phyloP scores from a whole-genome alignment of 306 rosid genomes.

The Citrullus colocynthis region DNA sequence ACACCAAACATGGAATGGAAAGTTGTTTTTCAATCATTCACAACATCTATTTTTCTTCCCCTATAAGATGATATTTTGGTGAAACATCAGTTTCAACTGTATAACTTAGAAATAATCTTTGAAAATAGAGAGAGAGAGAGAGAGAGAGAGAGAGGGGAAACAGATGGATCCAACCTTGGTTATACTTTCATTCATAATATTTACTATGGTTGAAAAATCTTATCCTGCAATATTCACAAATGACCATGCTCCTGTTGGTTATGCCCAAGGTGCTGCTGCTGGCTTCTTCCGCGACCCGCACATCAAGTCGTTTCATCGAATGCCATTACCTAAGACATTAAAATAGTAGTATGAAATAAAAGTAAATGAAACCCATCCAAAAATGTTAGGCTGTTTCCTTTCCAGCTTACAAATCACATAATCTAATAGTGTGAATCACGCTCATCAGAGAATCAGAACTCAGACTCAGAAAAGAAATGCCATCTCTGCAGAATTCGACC shows the following conservation, averaged over 20 bases:
- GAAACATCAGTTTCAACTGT: conserved; percentile 4
- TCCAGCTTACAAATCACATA: not conserved
- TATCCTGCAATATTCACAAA: conserved; percentile 11
- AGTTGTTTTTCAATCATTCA: conserved; percentile 6
- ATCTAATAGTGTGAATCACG: not conserved
- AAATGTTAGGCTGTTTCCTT: not conserved
- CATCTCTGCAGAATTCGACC: not conserved
- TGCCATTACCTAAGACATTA: conserved; percentile 55
- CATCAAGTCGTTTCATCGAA: conserved; percentile 69
- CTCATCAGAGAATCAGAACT: not conserved
- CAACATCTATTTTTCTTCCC: conserved; percentile 6
- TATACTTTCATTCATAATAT: conserved; percentile 5
- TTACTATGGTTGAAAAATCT: not conserved
- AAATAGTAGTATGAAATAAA: not conserved
- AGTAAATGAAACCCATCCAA: not conserved
- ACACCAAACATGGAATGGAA: conserved; percentile 7
- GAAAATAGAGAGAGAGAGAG: not conserved
- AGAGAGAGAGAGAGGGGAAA: not conserved
- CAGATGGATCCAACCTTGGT: conserved; percentile 7
- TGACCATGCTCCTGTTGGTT: not conserved
- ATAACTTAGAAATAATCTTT: conserved; percentile 9
- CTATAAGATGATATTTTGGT: not conserved
- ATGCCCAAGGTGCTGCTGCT: conserved; percentile 13
- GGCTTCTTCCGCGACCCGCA: conserved; percentile 31
- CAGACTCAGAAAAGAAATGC: not conserved